Base-by-base conservation (phyloP, 805 yeast genomes). In the Kurtzmaniella fragi region DNA sequence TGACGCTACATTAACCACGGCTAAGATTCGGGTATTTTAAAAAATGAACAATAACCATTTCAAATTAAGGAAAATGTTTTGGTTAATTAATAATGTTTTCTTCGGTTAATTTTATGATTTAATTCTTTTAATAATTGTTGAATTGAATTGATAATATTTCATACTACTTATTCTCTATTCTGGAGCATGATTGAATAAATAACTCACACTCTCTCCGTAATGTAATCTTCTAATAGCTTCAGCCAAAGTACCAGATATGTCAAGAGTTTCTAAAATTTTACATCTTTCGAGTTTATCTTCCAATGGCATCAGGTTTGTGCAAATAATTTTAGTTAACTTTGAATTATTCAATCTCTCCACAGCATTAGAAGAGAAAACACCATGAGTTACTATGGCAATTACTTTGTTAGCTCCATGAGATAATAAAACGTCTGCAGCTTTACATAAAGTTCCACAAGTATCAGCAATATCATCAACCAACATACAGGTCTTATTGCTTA, bases 391-490 rank as follows among this genome's bases (percentile, higher is more conserved):
- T 37, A 93, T 83, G 10, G 98, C 96, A 46, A 91, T 77, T 17
- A 93, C 98, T 45, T 78, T 75, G 42, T 77, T 71, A 3, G 99
- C 98, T 25, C 89, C 86, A 48, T 87, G 80, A 16, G 77, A 81
- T 47, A 89, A 65, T 43, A 91, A 68, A 5, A 90, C 80, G 45
- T 91, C 95, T 9, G 96, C 91, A 1, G 98, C 98, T 62, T 91
- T 91, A 46, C 87, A 93, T 48, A 91, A 70, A 2, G 99, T 91
- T 31, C 99, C 98, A 65, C 98, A 91, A 4, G 99, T 91, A 57
- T 91, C 99, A 29, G 98, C 98, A 95, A 91, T 93, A 59, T 91
- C 99, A 61, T 91, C 99, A 27, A 91, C 86, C 45, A 91, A 68
- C 17, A 93, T 72, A 63, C 97, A 90, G 4, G 82, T 76, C 61